A percentile compares a stretch with the other conserved stretches of the same genome.
phyloP scores from a whole-genome alignment of 257 asterid genomes.

The Marsdenia floribunda region DNA sequence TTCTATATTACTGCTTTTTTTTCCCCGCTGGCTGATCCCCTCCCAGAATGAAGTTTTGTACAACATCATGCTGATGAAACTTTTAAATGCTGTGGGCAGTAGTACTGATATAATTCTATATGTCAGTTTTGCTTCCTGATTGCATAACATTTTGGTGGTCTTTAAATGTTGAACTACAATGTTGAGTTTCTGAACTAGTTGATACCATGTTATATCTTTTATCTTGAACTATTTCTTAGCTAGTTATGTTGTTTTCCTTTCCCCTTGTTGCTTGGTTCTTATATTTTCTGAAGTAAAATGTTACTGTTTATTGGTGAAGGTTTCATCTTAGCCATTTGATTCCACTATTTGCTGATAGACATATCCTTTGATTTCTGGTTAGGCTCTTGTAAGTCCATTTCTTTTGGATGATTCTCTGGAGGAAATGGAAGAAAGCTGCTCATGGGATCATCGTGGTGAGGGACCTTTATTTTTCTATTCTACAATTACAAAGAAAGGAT shows the following conservation, averaged over 20 bases:
- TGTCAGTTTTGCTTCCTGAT: not conserved
- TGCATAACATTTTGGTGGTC: not conserved
- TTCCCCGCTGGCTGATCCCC: not conserved
- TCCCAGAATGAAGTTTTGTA: not conserved
- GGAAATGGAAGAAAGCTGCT: slow-evolving; percentile 43
- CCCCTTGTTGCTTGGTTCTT: not conserved
- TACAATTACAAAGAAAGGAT: not conserved
- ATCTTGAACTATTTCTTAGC: not conserved
- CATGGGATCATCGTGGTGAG: slow-evolving; percentile 46
- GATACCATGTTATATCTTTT: not conserved
- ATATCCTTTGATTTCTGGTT: slow-evolving; percentile 1
- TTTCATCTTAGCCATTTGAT: slow-evolving; percentile 10
- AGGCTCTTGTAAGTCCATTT: slow-evolving; percentile 93
- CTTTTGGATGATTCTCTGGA: slow-evolving; percentile 63
- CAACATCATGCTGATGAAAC: not conserved
- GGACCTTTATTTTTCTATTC: not conserved
- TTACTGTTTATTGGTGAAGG: not conserved
- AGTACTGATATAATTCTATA: not conserved
- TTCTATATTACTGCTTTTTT: not conserved
- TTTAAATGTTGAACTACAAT: not conserved
- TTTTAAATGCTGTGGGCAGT: not conserved
- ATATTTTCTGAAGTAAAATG: not conserved
- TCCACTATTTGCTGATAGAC: slow-evolving; percentile 17
- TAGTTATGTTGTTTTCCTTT: not conserved
- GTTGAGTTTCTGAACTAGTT: not conserved